These are phyloP conservation scores for Agaricus blazei DNA, from an alignment of 768 basidiomycete genomes.

Conservation along the genomic window DNA sequence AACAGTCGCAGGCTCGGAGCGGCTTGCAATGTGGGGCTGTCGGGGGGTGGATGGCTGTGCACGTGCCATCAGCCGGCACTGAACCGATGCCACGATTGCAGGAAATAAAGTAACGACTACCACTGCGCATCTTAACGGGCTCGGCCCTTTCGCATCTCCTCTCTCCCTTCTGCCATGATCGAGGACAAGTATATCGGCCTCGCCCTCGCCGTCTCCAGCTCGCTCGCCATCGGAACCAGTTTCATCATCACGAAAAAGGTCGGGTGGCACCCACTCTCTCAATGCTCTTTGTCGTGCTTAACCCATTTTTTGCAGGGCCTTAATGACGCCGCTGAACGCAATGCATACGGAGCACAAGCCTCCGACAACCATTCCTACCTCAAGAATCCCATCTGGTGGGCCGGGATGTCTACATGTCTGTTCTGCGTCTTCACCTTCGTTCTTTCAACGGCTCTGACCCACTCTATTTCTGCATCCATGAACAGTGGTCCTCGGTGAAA, in stretches of 20 bases:
- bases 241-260: conserved; percentile 99
- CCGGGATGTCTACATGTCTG: conserved; percentile 88
- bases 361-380: conserved; percentile 86
- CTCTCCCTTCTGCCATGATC: conserved; percentile 42
- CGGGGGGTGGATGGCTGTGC: not conserved
- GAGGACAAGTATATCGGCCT: conserved; percentile 98
- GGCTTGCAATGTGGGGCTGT: too few species aligned
- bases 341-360: conserved; percentile 46
- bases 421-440: conserved; percentile 17
- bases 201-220: conserved; percentile 78
- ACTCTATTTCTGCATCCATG: not conserved
- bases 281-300: not conserved
- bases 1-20: too few species aligned
- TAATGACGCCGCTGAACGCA: conserved; percentile 70
- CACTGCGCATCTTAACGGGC: not conserved
- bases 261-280: conserved; percentile 1
- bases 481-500: conserved; percentile 88
- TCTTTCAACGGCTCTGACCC: not conserved
- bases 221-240: conserved; percentile 87
- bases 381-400: conserved; percentile 95
- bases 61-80: conserved; percentile 6
- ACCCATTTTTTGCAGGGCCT: conserved; percentile 55
- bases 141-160: conserved; percentile 9
- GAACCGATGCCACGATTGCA: conserved; percentile 7
- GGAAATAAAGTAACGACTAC: not conserved